Conservation (phyloP, 192 early-diverging fungal genomes). For the Rhizophagus clarus region DNA sequence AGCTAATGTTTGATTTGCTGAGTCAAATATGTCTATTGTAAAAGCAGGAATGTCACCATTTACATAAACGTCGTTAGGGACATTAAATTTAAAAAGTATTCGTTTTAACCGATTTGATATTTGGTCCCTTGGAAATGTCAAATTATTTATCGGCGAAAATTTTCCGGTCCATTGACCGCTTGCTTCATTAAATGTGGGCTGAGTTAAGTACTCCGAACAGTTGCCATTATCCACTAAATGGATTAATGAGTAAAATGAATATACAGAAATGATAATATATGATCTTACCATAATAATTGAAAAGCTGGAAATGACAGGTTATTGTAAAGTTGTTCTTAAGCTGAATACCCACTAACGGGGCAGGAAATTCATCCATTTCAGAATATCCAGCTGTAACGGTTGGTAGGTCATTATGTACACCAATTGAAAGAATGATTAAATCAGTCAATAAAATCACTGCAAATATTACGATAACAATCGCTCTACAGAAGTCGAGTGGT, state of each 20-base stretch:
- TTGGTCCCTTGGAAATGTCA: background rate
- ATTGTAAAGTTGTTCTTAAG: background rate
- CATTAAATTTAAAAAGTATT: slow-evolving; percentile 1
- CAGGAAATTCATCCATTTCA: background rate
- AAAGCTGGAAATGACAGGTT: background rate
- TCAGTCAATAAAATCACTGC: background rate
- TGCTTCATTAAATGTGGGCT: background rate
- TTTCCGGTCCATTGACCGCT: background rate
- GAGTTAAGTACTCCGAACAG: background rate
- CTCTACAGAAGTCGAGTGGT: too few species aligned
- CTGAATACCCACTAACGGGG: background rate
- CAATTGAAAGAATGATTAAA: background rate
- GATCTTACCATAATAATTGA: background rate
- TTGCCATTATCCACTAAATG: background rate
- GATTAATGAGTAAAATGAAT: background rate
- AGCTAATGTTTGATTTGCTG: background rate
- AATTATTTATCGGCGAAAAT: background rate
- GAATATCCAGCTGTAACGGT: background rate
- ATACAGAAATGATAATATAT: background rate
- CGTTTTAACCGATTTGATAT: background rate
- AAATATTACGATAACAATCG: background rate
- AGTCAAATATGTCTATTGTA: background rate
- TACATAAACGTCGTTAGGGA: background rate
- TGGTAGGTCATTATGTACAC: background rate
- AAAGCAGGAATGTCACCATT: background rate